Percentiles rank a stretch among this genome's conserved stretches.
Evolutionary conservation across 495 filamentous ascomycete species (phyloP).

Genomic region (Evansstolkia leycettana): DNA sequence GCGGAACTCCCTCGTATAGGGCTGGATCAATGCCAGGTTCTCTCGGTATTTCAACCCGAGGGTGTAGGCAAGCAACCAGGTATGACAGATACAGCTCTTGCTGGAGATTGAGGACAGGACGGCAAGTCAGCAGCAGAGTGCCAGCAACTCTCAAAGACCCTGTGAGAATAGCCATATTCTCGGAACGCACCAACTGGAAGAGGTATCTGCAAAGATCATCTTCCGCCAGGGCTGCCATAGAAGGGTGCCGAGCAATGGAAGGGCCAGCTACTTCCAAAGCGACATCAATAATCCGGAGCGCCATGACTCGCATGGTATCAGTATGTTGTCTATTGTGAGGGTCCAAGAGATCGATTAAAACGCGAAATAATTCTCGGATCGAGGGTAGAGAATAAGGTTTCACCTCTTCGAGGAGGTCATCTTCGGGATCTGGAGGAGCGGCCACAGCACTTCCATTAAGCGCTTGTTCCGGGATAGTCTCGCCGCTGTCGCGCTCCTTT

Average conservation of each 20-base stretch:
- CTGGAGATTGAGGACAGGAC: conserved; percentile 87
- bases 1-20: conserved; percentile 87
- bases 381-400: conserved; percentile 89
- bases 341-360: conserved; percentile 88
- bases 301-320: conserved; percentile 94
- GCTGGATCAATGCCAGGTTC: conserved; percentile 84
- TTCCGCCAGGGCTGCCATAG: conserved; percentile 74
- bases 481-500: conserved; percentile 22
- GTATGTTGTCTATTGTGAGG: conserved; percentile 86
- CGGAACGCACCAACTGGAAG: conserved; percentile 92
- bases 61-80: conserved; percentile 85
- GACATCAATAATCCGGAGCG: conserved; percentile 91
- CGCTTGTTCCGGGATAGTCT: conserved; percentile 21
- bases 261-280: conserved; percentile 93
- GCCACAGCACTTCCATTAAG: conserved; percentile 33
- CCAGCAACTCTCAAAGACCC: conserved; percentile 85
- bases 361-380: conserved; percentile 85
- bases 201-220: conserved; percentile 90
- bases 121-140: conserved; percentile 81
- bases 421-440: conserved; percentile 28
- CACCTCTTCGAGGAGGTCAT: conserved; percentile 40
- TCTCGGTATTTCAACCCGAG: conserved; percentile 77
- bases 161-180: conserved; percentile 86
- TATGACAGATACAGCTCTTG: conserved; percentile 96
- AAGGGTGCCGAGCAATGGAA: conserved; percentile 88